Conservation (phyloP, 495 filamentous ascomycete species). For the Podospora sp. region DNA sequence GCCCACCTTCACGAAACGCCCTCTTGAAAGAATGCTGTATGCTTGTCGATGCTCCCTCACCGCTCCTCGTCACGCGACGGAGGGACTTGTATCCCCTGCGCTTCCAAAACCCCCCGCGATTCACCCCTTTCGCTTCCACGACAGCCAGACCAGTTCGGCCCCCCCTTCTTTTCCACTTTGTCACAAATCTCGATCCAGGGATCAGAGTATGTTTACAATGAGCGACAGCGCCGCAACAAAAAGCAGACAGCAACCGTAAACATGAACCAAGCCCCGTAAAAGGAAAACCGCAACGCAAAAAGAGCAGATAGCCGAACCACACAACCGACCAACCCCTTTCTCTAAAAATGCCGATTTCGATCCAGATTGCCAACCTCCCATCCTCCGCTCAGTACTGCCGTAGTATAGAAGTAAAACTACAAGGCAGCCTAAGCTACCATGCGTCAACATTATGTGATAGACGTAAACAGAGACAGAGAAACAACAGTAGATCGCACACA, state of each 20-base stretch:
- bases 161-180: neutral
- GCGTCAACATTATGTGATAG: neutral
- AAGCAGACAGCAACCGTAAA: slow-evolving; percentile 15
- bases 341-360: slow-evolving; percentile 15
- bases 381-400: neutral
- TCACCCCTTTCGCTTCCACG: neutral
- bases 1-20: neutral
- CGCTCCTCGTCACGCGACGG: neutral
- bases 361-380: neutral
- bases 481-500: slow-evolving; percentile 7
- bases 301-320: slow-evolving; percentile 7
- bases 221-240: slow-evolving; percentile 13
- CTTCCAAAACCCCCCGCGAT: neutral
- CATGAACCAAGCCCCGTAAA: neutral
- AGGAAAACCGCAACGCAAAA: slow-evolving; percentile 8
- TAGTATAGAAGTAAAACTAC: neutral
- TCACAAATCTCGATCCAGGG: neutral
- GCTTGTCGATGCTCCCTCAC: neutral
- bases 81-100: neutral
- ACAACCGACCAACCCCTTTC: neutral
- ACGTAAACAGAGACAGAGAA: neutral
- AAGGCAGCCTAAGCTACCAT: neutral
- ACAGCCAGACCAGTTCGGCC: neutral
- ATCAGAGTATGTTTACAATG: neutral
- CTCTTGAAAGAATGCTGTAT: neutral